These are phyloP conservation scores for Coelomomyces lativittatus DNA, from an alignment of 371 early-diverging fungal species.

Conservation along the genomic window DNA sequence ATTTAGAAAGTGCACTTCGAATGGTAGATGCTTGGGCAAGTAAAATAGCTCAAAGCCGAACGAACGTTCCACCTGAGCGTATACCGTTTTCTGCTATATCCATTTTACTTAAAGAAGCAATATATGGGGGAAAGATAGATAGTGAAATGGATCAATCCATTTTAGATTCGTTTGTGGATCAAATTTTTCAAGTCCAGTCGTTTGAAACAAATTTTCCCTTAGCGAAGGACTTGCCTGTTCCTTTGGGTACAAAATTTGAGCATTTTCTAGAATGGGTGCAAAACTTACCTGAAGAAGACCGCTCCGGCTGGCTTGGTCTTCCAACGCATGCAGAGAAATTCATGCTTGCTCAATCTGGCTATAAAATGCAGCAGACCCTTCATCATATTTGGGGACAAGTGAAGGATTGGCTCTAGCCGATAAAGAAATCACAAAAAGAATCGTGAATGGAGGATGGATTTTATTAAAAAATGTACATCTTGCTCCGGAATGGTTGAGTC, in stretches of 20 bases:
- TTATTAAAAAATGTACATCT: slow-evolving; percentile 4
- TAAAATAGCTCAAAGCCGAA: slow-evolving; percentile 52
- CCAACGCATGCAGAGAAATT: slow-evolving; percentile 85
- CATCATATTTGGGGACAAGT: slow-evolving; percentile 60
- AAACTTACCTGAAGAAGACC: slow-evolving; percentile 72
- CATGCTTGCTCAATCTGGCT: slow-evolving; percentile 42
- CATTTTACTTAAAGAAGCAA: slow-evolving; percentile 62
- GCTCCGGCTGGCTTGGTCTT: slow-evolving; percentile 90
- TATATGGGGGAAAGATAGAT: slow-evolving; percentile 93
- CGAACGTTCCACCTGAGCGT: slow-evolving; percentile 70
- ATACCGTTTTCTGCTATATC: slow-evolving; percentile 91
- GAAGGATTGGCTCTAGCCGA: slow-evolving; percentile 31
- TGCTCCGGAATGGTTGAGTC: slow-evolving; percentile 6
- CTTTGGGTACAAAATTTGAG: slow-evolving; percentile 72
- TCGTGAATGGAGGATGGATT: not conserved
- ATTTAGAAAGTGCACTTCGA: slow-evolving; percentile 71
- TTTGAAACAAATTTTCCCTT: slow-evolving; percentile 67
- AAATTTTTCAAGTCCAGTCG: slow-evolving; percentile 58
- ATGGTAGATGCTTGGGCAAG: slow-evolving; percentile 84
- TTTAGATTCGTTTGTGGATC: slow-evolving; percentile 70
- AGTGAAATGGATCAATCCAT: slow-evolving; percentile 72
- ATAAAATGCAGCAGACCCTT: slow-evolving; percentile 50
- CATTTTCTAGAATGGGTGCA: slow-evolving; percentile 77
- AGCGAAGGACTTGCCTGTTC: slow-evolving; percentile 46
- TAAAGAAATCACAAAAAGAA: not conserved